A percentile compares a stretch with the other conserved stretches of the same genome.
Evolutionary conservation across 768 basidiomycete genomes (phyloP).

Genomic region (Xerocomellus chrysenteron): DNA sequence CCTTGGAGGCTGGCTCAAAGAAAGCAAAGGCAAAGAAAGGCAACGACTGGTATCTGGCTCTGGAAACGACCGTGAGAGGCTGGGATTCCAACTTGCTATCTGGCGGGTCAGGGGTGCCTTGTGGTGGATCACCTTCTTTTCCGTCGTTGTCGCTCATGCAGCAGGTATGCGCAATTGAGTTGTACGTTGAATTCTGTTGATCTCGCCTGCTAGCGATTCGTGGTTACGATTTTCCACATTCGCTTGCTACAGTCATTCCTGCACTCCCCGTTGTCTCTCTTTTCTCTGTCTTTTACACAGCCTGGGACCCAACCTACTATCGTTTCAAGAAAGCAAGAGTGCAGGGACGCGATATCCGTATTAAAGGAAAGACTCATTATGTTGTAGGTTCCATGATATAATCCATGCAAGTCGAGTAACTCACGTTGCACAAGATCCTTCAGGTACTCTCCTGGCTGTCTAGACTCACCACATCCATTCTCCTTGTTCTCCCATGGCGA

Average conservation of each 20-base stretch:
- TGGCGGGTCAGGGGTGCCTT: conserved; percentile 73
- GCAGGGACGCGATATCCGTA: conserved; percentile 71
- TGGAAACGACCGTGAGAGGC: conserved; percentile 40
- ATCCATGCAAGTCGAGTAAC: background rate
- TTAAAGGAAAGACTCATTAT: conserved; percentile 62
- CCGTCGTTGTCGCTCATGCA: conserved; percentile 42
- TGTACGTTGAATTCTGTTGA: conserved; percentile 1
- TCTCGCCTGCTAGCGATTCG: conserved; percentile 17
- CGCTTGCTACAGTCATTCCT: conserved; percentile 31
- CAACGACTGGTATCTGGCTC: conserved; percentile 48
- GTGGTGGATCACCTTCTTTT: conserved; percentile 53
- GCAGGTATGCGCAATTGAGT: conserved; percentile 40
- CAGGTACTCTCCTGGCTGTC: conserved; percentile 61
- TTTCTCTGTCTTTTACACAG: conserved; percentile 72
- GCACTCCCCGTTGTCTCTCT: conserved; percentile 50
- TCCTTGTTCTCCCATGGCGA: conserved; percentile 45
- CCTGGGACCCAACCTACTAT: conserved; percentile 84
- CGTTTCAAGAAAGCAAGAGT: conserved; percentile 55
- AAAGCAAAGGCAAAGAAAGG: conserved; percentile 64
- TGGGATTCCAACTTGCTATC: conserved; percentile 49
- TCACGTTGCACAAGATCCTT: conserved; percentile 42
- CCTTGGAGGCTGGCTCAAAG: conserved; percentile 66
- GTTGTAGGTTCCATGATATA: conserved; percentile 44
- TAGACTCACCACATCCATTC: conserved; percentile 49
- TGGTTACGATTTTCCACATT: conserved; percentile 19